A percentile compares a stretch with the other conserved stretches of the same genome.
These are phyloP conservation scores for Salvia sclarea DNA, from an alignment of 305 asterid genomes.

Conservation along the genomic window DNA sequence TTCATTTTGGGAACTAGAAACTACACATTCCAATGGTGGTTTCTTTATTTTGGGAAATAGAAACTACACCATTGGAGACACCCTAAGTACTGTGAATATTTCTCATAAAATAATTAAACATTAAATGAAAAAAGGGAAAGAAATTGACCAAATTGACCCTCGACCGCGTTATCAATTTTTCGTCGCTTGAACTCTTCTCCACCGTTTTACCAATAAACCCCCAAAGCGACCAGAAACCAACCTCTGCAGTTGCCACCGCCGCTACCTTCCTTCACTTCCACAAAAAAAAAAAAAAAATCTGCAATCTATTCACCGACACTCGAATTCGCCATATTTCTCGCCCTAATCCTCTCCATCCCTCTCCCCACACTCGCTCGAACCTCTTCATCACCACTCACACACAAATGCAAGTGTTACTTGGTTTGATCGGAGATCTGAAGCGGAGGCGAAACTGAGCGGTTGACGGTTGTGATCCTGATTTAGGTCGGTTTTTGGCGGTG, in stretches of 20 bases:
- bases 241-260: slow-evolving; percentile 22
- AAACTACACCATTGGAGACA: too few species aligned
- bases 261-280: too few species aligned
- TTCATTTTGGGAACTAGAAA: too few species aligned
- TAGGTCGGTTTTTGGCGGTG: slow-evolving; percentile 34
- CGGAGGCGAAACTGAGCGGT: slow-evolving; percentile 29
- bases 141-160: slow-evolving; percentile 21
- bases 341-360: too few species aligned
- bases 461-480: slow-evolving; percentile 31
- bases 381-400: not conserved
- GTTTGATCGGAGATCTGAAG: slow-evolving; percentile 49
- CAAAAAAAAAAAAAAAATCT: not conserved
- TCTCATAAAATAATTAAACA: too few species aligned
- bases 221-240: not conserved
- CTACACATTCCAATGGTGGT: too few species aligned
- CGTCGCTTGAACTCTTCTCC: slow-evolving; percentile 7
- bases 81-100: too few species aligned
- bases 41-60: too few species aligned
- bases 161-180: slow-evolving; percentile 5
- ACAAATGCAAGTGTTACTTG: slow-evolving; percentile 11
- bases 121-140: not conserved
- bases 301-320: slow-evolving; percentile 25
- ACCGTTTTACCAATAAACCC: not conserved
- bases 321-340: not conserved
- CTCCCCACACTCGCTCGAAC: too few species aligned